Conservation (phyloP, 805 yeast genomes). For the Monosporozyma unispora region DNA sequence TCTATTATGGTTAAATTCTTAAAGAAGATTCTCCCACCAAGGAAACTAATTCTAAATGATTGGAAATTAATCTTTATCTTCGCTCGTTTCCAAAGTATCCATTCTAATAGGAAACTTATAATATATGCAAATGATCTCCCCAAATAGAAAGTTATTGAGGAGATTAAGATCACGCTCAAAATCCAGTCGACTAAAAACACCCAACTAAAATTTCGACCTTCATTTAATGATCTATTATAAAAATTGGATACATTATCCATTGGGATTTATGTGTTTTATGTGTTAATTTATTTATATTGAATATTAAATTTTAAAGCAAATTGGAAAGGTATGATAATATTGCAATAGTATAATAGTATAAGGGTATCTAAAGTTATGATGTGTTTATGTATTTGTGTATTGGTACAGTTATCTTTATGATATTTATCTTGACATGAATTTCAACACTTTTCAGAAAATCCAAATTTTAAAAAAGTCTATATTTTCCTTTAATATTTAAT, state of each 20-base stretch:
- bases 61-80: slow-evolving; percentile 57
- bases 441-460: too few species aligned
- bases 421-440: too few species aligned
- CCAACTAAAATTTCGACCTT: slow-evolving; percentile 41
- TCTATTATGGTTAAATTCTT: slow-evolving; percentile 67
- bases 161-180: slow-evolving; percentile 49
- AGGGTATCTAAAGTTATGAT: not conserved
- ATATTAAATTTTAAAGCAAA: too few species aligned
- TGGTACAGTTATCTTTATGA: too few species aligned
- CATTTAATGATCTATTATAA: slow-evolving; percentile 25
- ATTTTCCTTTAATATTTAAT: not conserved
- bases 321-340: too few species aligned
- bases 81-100: slow-evolving; percentile 55
- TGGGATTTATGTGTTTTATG: not conserved
- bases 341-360: too few species aligned
- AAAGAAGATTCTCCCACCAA: slow-evolving; percentile 77
- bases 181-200: slow-evolving; percentile 82
- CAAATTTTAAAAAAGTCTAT: not conserved
- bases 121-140: slow-evolving; percentile 59
- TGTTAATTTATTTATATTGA: too few species aligned
- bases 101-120: slow-evolving; percentile 42
- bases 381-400: too few species aligned
- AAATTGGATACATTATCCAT: slow-evolving; percentile 27
- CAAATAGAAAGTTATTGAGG: slow-evolving; percentile 66
- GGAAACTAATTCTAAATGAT: slow-evolving; percentile 62